Evolutionary conservation across 345 rosid species (phyloP).

Genomic region (Trapa bicornis): DNA sequence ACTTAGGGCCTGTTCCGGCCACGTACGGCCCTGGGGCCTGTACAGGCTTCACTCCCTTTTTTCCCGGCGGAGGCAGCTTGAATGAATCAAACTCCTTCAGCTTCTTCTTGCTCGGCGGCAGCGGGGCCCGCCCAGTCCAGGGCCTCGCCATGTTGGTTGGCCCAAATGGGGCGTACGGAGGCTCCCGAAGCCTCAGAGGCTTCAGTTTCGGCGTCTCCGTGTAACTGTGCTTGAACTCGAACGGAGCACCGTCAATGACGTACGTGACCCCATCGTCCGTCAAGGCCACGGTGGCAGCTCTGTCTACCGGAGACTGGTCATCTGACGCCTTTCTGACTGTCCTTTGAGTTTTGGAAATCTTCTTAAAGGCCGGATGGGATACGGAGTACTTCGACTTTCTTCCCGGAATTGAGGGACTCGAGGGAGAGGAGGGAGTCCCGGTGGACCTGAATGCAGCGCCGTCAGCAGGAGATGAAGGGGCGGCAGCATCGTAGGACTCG

Average conservation of each 20-base stretch:
- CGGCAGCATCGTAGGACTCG: slow-evolving; percentile 11
- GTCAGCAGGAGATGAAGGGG: not conserved
- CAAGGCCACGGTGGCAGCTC: slow-evolving; percentile 31
- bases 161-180: slow-evolving; percentile 74
- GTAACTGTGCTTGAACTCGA: slow-evolving; percentile 89
- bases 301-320: slow-evolving; percentile 11
- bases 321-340: slow-evolving; percentile 6
- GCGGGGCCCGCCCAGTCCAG: slow-evolving; percentile 90
- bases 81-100: slow-evolving; percentile 83
- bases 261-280: slow-evolving; percentile 62
- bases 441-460: slow-evolving; percentile 34
- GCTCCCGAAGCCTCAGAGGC: slow-evolving; percentile 68
- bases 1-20: slow-evolving; percentile 68
- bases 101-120: slow-evolving; percentile 65
- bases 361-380: slow-evolving; percentile 36
- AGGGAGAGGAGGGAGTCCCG: slow-evolving; percentile 71
- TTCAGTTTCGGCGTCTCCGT: slow-evolving; percentile 76
- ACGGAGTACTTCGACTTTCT: slow-evolving; percentile 70
- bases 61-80: slow-evolving; percentile 52
- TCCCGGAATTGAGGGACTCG: slow-evolving; percentile 64
- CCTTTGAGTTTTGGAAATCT: slow-evolving; percentile 13
- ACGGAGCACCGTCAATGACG: slow-evolving; percentile 78
- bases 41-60: slow-evolving; percentile 86
- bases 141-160: slow-evolving; percentile 76
- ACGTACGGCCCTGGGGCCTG: slow-evolving; percentile 76